Percentiles rank a stretch among this genome's conserved stretches.
These are phyloP conservation scores for Botryosphaeria dothidea DNA, from an alignment of 2,329 filamentous ascomycete species.

Conservation along the genomic window DNA sequence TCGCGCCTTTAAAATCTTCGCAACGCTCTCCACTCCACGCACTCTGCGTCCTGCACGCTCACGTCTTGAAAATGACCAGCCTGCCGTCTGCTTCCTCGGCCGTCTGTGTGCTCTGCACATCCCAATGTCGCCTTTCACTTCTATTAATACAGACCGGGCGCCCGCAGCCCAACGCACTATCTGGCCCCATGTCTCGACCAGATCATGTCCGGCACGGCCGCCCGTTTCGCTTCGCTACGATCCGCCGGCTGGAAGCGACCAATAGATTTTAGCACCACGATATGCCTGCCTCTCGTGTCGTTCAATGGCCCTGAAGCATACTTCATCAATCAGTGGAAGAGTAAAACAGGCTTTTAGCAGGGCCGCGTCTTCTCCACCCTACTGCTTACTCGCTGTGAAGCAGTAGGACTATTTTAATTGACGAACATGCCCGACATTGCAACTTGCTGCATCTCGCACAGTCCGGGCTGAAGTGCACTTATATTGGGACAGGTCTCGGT, in stretches of 20 bases:
- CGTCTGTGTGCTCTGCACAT: slow-evolving; percentile 6
- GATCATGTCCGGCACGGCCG: neutral
- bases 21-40: neutral
- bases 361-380: slow-evolving; percentile 56
- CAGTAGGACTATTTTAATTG: slow-evolving; percentile 49
- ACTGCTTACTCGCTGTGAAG: slow-evolving; percentile 40
- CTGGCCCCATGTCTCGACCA: slow-evolving; percentile 9
- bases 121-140: slow-evolving; percentile 2
- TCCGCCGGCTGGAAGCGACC: slow-evolving; percentile 10
- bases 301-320: slow-evolving; percentile 51
- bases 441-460: neutral
- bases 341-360: slow-evolving; percentile 53
- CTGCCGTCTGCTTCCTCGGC: neutral
- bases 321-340: slow-evolving; percentile 54
- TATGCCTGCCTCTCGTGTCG: slow-evolving; percentile 52
- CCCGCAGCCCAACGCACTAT: neutral
- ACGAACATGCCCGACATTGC: slow-evolving; percentile 42
- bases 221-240: neutral
- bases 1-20: neutral
- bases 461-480: neutral
- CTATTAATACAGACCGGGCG: neutral
- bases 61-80: slow-evolving; percentile 1
- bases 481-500: neutral
- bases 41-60: neutral
- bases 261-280: slow-evolving; percentile 39